phyloP scores from a whole-genome alignment of 306 rosid genomes.

The Prunus mira region DNA sequence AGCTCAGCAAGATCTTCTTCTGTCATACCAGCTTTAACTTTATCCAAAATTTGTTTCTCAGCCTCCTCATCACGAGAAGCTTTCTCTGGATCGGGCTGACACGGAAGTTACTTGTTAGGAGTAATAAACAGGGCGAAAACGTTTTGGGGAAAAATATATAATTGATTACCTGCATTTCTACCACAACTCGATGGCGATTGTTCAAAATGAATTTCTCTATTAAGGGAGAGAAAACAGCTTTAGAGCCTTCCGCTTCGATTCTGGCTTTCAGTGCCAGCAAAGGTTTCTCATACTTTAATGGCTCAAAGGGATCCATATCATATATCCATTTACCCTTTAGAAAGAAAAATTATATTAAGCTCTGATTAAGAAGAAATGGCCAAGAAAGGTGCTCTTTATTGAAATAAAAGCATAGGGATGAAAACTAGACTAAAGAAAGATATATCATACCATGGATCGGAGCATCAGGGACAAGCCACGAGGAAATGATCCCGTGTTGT shows the following conservation, averaged over 20 bases:
- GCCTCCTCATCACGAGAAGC: conserved; percentile 80
- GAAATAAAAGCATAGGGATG: background rate
- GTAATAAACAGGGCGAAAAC: background rate
- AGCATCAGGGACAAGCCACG: conserved; percentile 96
- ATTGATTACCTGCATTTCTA: conserved; percentile 88
- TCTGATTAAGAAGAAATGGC: conserved; percentile 7
- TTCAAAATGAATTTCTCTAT: conserved; percentile 81
- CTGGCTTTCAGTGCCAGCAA: conserved; percentile 80
- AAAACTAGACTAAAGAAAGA: conserved; percentile 10
- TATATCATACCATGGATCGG: conserved; percentile 76
- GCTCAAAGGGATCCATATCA: conserved; percentile 96
- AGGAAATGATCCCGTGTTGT: conserved; percentile 98
- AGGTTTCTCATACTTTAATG: conserved; percentile 90
- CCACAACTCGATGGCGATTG: conserved; percentile 80
- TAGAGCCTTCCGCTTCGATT: conserved; percentile 81
- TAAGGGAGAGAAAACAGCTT: conserved; percentile 84
- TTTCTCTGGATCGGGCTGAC: conserved; percentile 93
- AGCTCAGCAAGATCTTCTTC: conserved; percentile 86
- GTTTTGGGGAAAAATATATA: conserved; percentile 4
- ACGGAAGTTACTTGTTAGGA: conserved; percentile 24
- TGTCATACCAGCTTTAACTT: conserved; percentile 81
- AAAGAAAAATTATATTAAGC: conserved; percentile 8
- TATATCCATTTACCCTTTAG: conserved; percentile 95
- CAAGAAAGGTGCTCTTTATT: conserved; percentile 6
- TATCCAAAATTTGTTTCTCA: conserved; percentile 68